These are phyloP conservation scores for Hypomyces rosellus DNA, from an alignment of 2,329 filamentous ascomycete genomes.

Conservation along the genomic window DNA sequence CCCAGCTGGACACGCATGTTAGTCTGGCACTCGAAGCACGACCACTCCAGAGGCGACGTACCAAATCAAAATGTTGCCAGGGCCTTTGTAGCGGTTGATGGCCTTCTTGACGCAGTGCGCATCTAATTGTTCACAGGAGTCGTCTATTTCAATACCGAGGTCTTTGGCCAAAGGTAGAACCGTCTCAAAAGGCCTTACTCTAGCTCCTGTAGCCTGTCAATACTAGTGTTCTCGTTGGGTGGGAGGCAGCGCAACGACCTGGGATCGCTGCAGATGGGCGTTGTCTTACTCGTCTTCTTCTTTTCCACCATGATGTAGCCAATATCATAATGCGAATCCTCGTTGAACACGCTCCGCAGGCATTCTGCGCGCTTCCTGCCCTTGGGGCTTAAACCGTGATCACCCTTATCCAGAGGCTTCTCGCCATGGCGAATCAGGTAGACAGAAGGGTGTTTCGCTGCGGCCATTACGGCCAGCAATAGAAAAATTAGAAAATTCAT, in stretches of 20 bases:
- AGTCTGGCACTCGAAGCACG: too few relatives aligned
- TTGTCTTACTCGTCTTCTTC: conserved; percentile 37
- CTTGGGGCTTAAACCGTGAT: conserved; percentile 39
- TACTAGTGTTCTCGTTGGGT: conserved; percentile 36
- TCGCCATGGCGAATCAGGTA: conserved; percentile 60
- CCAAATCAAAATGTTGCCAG: conserved; percentile 54
- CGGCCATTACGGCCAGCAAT: conserved; percentile 9
- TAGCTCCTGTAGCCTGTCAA: neutral
- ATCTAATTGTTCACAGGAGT: conserved; percentile 49
- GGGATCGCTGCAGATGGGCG: too few relatives aligned
- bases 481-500: neutral
- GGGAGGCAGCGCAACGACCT: neutral
- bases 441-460: conserved; percentile 38
- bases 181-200: conserved; percentile 47
- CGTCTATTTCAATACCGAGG: conserved; percentile 48
- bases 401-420: conserved; percentile 47
- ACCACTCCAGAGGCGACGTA: conserved; percentile 15
- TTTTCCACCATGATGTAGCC: conserved; percentile 51
- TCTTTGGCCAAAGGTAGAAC: conserved; percentile 50
- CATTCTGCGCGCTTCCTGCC: conserved; percentile 53
- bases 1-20: conserved; percentile 38
- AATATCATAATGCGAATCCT: conserved; percentile 46
- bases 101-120: conserved; percentile 45
- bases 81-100: conserved; percentile 39
- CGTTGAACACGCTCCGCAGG: conserved; percentile 48